phyloP scores from a whole-genome alignment of 2,329 filamentous ascomycete species.

The Chrysosphaeria jannelii region DNA sequence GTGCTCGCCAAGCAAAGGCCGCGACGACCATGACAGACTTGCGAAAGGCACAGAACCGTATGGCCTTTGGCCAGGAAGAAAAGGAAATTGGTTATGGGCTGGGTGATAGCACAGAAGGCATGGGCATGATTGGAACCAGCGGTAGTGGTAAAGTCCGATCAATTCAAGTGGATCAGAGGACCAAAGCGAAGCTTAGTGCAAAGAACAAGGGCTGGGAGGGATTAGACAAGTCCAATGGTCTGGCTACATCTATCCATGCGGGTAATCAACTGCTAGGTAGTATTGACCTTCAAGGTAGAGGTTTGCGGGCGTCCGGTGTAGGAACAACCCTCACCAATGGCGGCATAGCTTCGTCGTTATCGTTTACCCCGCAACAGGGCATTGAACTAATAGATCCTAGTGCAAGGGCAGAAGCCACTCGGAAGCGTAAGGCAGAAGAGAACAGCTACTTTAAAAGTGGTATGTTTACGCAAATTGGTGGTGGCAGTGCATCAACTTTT shows the following conservation, averaged over 20 bases:
- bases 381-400: slow-evolving; percentile 89
- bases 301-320: slow-evolving; percentile 55
- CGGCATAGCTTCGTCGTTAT: slow-evolving; percentile 61
- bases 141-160: slow-evolving; percentile 74
- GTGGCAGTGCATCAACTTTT: slow-evolving; percentile 7
- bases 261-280: slow-evolving; percentile 36
- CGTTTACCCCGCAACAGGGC: slow-evolving; percentile 84
- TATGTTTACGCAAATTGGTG: slow-evolving; percentile 71
- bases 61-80: slow-evolving; percentile 91
- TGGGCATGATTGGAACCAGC: slow-evolving; percentile 82
- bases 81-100: slow-evolving; percentile 73
- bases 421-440: slow-evolving; percentile 81
- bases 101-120: slow-evolving; percentile 55
- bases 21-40: slow-evolving; percentile 91
- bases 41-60: slow-evolving; percentile 80
- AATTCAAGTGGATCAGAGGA: slow-evolving; percentile 74
- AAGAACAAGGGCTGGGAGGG: slow-evolving; percentile 91
- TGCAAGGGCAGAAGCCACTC: slow-evolving; percentile 55
- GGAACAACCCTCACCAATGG: slow-evolving; percentile 35
- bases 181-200: slow-evolving; percentile 71
- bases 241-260: slow-evolving; percentile 38
- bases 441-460: slow-evolving; percentile 93
- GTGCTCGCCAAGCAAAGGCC: slow-evolving; percentile 84
- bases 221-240: slow-evolving; percentile 5
- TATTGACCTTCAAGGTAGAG: slow-evolving; percentile 45